A percentile compares a stretch with the other conserved stretches of the same genome.
phyloP scores from a whole-genome alignment of 2,329 filamentous ascomycete species.

The Cordyceps militaris region DNA sequence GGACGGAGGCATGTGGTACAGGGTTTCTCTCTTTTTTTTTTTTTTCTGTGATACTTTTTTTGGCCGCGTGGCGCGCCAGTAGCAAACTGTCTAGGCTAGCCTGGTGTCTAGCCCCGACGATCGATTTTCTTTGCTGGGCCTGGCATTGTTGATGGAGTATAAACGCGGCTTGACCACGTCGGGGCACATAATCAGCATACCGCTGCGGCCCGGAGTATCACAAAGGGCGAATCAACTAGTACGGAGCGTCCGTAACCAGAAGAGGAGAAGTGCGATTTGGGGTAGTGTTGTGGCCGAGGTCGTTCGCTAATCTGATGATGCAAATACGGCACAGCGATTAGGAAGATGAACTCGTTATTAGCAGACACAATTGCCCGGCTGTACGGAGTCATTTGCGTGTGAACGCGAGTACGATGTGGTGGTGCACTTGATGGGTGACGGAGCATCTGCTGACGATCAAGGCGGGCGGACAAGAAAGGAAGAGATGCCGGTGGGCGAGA shows the following conservation, averaged over 20 bases:
- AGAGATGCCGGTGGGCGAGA: neutral
- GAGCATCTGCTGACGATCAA: neutral
- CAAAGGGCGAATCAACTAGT: neutral
- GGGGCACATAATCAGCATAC: neutral
- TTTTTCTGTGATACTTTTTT: neutral
- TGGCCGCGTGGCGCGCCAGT: neutral
- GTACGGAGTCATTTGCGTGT: no score
- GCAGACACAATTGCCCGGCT: no score
- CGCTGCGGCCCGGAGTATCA: neutral
- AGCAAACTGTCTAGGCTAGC: slow-evolving; percentile 7
- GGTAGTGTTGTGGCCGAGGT: no score
- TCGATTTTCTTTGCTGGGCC: neutral
- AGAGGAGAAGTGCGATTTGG: neutral
- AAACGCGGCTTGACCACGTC: slow-evolving; percentile 5
- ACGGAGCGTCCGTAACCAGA: neutral
- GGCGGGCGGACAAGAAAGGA: neutral
- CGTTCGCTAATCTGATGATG: no score
- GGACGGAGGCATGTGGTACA: neutral
- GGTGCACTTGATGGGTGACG: no score
- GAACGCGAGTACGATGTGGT: neutral
- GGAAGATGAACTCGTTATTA: neutral
- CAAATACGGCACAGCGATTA: no score
- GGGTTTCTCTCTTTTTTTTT: neutral
- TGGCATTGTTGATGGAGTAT: neutral
- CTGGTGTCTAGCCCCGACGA: neutral